Evolutionary conservation across 805 yeast genomes (phyloP).

Genomic region (Candida ipomoeae): DNA sequence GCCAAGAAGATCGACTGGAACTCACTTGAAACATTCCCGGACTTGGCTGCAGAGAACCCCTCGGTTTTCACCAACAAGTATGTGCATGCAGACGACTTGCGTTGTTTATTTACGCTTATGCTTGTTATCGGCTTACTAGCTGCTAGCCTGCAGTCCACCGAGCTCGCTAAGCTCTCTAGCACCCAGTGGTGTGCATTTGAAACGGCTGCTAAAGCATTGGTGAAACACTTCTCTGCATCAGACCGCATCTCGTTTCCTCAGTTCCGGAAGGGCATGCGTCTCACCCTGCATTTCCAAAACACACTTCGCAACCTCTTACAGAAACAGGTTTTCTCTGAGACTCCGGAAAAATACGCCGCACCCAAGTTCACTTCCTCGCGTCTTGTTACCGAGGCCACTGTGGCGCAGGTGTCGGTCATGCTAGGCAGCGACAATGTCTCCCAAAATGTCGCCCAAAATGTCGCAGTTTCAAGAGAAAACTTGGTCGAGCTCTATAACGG

Average conservation of each 20-base stretch:
- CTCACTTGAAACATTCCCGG: conserved; percentile 32
- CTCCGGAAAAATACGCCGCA: not conserved
- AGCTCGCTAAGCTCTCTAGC: not conserved
- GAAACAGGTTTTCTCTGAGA: not conserved
- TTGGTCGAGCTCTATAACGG: conserved; percentile 67
- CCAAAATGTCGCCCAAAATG: conserved; percentile 13
- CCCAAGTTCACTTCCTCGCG: conserved; percentile 21
- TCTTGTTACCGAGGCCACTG: conserved; percentile 37
- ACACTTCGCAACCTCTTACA: not conserved
- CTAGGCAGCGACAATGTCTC: conserved; percentile 18
- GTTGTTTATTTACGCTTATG: not conserved
- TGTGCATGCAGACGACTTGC: conserved; percentile 1
- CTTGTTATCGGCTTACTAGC: not conserved
- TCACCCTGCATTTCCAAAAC: conserved; percentile 3
- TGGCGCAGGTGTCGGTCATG: conserved; percentile 37
- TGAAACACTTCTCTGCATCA: conserved; percentile 37
- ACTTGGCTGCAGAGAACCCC: conserved; percentile 13
- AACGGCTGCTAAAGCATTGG: conserved; percentile 38
- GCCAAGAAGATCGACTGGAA: conserved; percentile 24
- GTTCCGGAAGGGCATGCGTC: conserved; percentile 6
- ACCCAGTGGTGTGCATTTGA: conserved; percentile 42
- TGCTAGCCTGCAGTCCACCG: not conserved
- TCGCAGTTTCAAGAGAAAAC: conserved; percentile 41
- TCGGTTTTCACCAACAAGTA: not conserved
- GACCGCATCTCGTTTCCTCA: not conserved